Conservation (phyloP, 2,329 filamentous ascomycete genomes). For the Nannizziopsis arthrosporioides region DNA sequence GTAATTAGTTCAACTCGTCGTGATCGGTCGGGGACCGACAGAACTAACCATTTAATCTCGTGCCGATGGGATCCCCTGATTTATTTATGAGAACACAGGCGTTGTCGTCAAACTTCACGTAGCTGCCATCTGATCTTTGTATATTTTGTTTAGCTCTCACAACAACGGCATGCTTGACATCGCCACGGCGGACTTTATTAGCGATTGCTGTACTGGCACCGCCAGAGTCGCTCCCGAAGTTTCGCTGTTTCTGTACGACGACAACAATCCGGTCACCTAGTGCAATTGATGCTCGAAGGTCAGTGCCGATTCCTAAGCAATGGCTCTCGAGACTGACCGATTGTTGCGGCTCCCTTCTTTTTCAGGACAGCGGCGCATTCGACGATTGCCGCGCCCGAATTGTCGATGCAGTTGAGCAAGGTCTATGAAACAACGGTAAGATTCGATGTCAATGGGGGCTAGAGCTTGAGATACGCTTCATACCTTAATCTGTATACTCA, state of each 20-base stretch:
- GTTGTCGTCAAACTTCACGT: conserved; percentile 93
- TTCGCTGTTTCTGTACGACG: conserved; percentile 91
- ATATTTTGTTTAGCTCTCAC: conserved; percentile 83
- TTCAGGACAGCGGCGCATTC: conserved; percentile 90
- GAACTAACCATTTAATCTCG: conserved; percentile 63
- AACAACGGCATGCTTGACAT: conserved; percentile 90
- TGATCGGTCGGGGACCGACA: not conserved
- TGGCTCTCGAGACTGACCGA: conserved; percentile 50
- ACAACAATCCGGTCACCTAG: conserved; percentile 91
- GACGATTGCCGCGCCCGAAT: conserved; percentile 92
- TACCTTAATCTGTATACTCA: conserved; percentile 78
- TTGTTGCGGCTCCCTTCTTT: conserved; percentile 72
- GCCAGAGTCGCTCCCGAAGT: conserved; percentile 58
- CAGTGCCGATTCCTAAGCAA: not conserved
- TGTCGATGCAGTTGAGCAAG: conserved; percentile 99
- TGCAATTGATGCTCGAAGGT: not conserved
- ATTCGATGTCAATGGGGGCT: not conserved
- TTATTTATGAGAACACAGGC: conserved; percentile 97
- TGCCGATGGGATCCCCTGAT: conserved; percentile 86
- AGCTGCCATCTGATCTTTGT: conserved; percentile 75
- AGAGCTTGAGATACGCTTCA: not conserved
- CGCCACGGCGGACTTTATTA: conserved; percentile 91
- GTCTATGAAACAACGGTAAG: conserved; percentile 44
- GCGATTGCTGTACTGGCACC: conserved; percentile 62
- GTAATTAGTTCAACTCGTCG: conserved; percentile 14